Percentiles rank a stretch among this genome's conserved stretches.
Conservation (phyloP, 2,329 filamentous ascomycete genomes). For the Grosmannia clavigera region DNA sequence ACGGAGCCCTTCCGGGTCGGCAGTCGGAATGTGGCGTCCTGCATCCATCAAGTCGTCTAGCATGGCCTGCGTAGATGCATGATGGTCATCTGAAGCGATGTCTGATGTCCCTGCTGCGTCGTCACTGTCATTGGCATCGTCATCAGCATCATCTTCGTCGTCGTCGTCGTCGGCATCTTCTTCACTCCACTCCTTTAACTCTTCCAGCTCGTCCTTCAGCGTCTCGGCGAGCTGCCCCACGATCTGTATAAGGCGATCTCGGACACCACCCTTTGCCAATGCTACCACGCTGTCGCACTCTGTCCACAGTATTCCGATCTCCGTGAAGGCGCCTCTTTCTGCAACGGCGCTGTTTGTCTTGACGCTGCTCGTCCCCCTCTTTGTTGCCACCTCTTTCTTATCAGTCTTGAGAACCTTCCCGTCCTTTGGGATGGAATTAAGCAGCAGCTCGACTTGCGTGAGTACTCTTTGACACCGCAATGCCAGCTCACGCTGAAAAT, state of each 20-base stretch:
- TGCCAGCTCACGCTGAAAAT: slow-evolving; percentile 29
- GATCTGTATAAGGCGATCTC: slow-evolving; percentile 56
- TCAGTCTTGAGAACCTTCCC: slow-evolving; percentile 38
- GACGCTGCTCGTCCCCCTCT: neutral
- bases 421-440: slow-evolving; percentile 47
- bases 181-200: slow-evolving; percentile 79
- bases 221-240: slow-evolving; percentile 63
- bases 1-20: slow-evolving; percentile 51
- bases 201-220: slow-evolving; percentile 70
- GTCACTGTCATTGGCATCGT: slow-evolving; percentile 27
- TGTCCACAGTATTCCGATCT: slow-evolving; percentile 73
- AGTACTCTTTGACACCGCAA: slow-evolving; percentile 47
- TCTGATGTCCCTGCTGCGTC: slow-evolving; percentile 12
- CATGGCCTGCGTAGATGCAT: slow-evolving; percentile 37
- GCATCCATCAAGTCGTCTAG: slow-evolving; percentile 58
- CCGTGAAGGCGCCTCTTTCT: slow-evolving; percentile 42
- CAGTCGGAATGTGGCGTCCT: slow-evolving; percentile 46
- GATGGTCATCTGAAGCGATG: slow-evolving; percentile 10
- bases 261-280: slow-evolving; percentile 54
- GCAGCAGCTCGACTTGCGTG: slow-evolving; percentile 46
- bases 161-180: slow-evolving; percentile 48
- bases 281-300: slow-evolving; percentile 62
- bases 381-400: slow-evolving; percentile 23
- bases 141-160: slow-evolving; percentile 33
- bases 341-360: slow-evolving; percentile 16